Base-by-base conservation (phyloP, 495 filamentous ascomycete genomes). In the Thermothielavioides terrestris region DNA sequence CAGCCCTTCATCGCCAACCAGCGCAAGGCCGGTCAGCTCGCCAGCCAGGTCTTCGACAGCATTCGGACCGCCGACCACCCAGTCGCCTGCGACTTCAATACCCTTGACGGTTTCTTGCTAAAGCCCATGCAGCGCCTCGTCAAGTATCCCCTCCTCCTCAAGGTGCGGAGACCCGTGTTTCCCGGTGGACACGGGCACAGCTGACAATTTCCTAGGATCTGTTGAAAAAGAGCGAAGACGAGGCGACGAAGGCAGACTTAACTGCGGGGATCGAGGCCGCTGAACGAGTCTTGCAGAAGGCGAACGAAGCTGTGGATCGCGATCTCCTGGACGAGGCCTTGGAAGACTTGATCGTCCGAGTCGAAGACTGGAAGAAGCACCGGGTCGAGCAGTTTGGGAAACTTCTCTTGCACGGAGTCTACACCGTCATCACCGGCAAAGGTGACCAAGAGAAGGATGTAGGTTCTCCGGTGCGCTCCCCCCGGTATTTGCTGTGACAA, bases 351-450 rank as follows among this genome's bases (percentile, higher is more conserved):
- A 79, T 81, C 46, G 67, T 71, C 31, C 77, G 89, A n/a, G 92
- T 98, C 1, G 92, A 97, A 59, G 92, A 98, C 64, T 98, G 92
- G 92, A 97, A 96, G 63, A 82, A 88, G 26, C 85, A 97, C 61
- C 80, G 82, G 32, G 81, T 96, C 23, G 86, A 95, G 35, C 79
- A 85, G 18, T 97, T 98, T 63, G 92, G 92, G 15, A 85, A 88
- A 32, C 69, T 98, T 25, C 71, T 98, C 14, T 75, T 95, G 2
- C 85, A 91, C 57, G 92, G 92, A n/a, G 86, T 87, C 27, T 96
- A 95, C 65, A 85, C 88, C 3, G 92, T 98, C 15, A 72, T 95
- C 17, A 97, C 95, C 50, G 88, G 89, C 42, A 59, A 82, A 79
- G 53, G 78, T 59, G 86, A 91, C 49, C 78, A 80, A 17, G 87